Evolutionary conservation across 1,139 yeast species (phyloP).

Genomic region (Debaryomycetaceae sp.): DNA sequence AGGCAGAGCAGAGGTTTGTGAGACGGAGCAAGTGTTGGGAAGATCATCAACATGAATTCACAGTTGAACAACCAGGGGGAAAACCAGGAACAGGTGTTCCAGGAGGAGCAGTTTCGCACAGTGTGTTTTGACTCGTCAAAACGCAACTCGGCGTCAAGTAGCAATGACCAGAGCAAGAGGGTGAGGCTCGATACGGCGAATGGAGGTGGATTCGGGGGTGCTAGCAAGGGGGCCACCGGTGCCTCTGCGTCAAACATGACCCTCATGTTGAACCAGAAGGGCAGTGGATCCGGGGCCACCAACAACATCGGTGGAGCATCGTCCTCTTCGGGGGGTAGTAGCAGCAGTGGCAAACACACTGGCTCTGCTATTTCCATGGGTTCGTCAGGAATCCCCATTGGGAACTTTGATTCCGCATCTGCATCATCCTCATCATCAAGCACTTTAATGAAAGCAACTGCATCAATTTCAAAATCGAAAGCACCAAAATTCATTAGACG

Average conservation of each 20-base stretch:
- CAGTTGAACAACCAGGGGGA: conserved; percentile 19
- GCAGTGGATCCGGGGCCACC: neutral
- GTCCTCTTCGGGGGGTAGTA: neutral
- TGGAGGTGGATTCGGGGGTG: conserved; percentile 6
- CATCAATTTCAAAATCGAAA: conserved; percentile 15
- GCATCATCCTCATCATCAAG: neutral
- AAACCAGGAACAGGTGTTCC: conserved; percentile 23
- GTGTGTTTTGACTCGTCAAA: conserved; percentile 26
- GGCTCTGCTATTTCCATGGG: conserved; percentile 1
- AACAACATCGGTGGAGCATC: neutral
- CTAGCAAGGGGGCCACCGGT: conserved; percentile 3
- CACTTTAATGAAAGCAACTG: neutral
- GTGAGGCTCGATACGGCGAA: conserved; percentile 7
- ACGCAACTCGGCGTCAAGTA: conserved; percentile 3
- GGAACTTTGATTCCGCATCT: neutral
- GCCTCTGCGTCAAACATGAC: conserved; percentile 2
- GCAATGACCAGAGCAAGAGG: conserved; percentile 10
- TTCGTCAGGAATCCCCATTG: neutral
- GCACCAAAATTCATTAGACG: conserved; percentile 39
- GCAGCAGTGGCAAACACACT: neutral
- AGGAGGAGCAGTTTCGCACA: conserved; percentile 32
- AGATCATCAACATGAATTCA: conserved; percentile 12
- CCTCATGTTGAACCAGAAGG: conserved; percentile 5
- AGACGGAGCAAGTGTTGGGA: too few relatives aligned
- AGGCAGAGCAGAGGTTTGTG: too few relatives aligned